Percentiles rank a stretch among this genome's conserved stretches.
Conservation (phyloP, 192 early-diverging fungal genomes). For the Coemansia sp. region DNA sequence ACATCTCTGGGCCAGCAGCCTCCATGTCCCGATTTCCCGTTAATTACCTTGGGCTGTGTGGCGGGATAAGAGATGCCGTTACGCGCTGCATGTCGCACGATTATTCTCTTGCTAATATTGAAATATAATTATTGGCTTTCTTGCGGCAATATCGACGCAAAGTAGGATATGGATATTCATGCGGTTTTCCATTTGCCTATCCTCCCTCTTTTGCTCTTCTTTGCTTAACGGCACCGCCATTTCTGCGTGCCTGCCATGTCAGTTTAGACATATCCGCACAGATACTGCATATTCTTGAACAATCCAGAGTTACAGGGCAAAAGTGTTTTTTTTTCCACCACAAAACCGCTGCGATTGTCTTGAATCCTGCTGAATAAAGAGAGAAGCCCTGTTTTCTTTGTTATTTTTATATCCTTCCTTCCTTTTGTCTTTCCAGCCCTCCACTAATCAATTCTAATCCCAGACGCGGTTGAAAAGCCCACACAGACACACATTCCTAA, state of each 20-base stretch:
- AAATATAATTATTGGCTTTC: slow-evolving; percentile 3
- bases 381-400: neutral
- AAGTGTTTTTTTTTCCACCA: neutral
- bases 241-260: neutral
- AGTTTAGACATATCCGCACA: slow-evolving; percentile 11
- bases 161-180: neutral
- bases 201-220: neutral
- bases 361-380: neutral
- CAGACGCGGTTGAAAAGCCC: neutral
- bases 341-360: neutral
- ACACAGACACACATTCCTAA: neutral
- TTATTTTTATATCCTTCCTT: neutral
- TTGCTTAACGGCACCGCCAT: neutral
- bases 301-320: neutral
- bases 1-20: neutral
- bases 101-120: neutral
- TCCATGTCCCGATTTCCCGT: neutral
- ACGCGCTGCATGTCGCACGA: neutral
- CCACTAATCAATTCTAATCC: neutral
- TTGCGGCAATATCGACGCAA: slow-evolving; percentile 1
- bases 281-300: slow-evolving; percentile 1
- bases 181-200: neutral
- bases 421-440: neutral
- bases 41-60: slow-evolving; percentile 4
- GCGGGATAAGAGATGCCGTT: neutral